phyloP scores from a whole-genome alignment of 2,329 filamentous ascomycete species.

The Fusarium verrucosum region DNA sequence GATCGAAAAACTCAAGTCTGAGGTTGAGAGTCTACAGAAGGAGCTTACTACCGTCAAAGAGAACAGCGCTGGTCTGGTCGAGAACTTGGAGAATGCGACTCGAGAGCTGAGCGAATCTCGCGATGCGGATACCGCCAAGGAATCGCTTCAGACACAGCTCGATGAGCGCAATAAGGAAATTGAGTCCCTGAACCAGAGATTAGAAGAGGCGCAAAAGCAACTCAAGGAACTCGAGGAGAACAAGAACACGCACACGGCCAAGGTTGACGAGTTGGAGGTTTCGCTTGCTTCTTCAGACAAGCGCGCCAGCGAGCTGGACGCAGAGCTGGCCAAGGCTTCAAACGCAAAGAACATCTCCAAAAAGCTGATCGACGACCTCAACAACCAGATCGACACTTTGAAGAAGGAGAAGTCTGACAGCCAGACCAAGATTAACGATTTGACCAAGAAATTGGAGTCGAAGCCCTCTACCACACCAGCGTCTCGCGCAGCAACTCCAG shows the following conservation, averaged over 20 bases:
- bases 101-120: constrained; percentile 65
- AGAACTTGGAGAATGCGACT: constrained; percentile 73
- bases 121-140: constrained; percentile 52
- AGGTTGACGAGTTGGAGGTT: constrained; percentile 50
- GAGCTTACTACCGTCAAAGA: constrained; percentile 78
- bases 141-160: constrained; percentile 61
- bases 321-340: constrained; percentile 52
- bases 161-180: constrained; percentile 60
- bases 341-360: constrained; percentile 55
- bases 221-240: constrained; percentile 56
- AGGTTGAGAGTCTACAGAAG: constrained; percentile 73
- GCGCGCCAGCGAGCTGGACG: constrained; percentile 52
- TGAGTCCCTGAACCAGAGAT: constrained; percentile 58
- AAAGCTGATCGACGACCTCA: constrained; percentile 52
- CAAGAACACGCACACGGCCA: constrained; percentile 46
- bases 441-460: constrained; percentile 56
- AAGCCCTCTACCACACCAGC: constrained; percentile 23
- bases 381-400: constrained; percentile 50
- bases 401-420: constrained; percentile 48
- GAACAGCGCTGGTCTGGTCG: constrained; percentile 71
- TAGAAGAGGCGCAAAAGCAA: constrained; percentile 56
- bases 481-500: constrained; percentile 34
- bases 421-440: constrained; percentile 50
- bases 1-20: constrained; percentile 73
- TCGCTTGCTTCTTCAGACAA: constrained; percentile 50